phyloP scores from a whole-genome alignment of 23 red algal species.

The Gracilaria domingensis region DNA sequence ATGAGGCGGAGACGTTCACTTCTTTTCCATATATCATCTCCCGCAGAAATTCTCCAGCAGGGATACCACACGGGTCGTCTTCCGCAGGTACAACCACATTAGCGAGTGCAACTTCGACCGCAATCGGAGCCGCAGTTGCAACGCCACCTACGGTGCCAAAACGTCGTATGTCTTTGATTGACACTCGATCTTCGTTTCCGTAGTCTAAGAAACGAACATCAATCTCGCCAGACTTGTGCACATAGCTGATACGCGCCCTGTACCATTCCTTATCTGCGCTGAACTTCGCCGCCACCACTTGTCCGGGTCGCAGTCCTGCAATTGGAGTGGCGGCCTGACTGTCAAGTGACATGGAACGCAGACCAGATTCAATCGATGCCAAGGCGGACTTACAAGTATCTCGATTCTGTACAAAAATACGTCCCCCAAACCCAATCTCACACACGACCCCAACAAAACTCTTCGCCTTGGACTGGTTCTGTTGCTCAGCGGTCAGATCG shows the following conservation, averaged over 20 bases:
- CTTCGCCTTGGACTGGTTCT: background rate
- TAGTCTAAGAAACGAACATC: slow-evolving; percentile 88
- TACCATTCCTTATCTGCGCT: slow-evolving; percentile 75
- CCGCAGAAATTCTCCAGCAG: slow-evolving; percentile 73
- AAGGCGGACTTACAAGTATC: slow-evolving; percentile 40
- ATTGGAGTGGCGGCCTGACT: slow-evolving; percentile 20
- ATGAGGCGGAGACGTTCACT: slow-evolving; percentile 50
- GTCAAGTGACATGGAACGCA: slow-evolving; percentile 66
- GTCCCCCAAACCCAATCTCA: slow-evolving; percentile 86
- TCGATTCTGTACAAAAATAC: slow-evolving; percentile 78
- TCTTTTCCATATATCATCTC: slow-evolving; percentile 68
- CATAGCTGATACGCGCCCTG: slow-evolving; percentile 61
- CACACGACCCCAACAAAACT: slow-evolving; percentile 67
- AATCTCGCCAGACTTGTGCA: slow-evolving; percentile 39
- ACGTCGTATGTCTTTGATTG: slow-evolving; percentile 58
- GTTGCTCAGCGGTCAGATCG: background rate
- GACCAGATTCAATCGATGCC: slow-evolving; percentile 43
- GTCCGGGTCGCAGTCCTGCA: slow-evolving; percentile 53
- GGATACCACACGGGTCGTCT: slow-evolving; percentile 65
- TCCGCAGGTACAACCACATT: slow-evolving; percentile 76
- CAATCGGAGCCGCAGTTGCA: slow-evolving; percentile 58
- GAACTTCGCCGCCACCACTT: slow-evolving; percentile 80
- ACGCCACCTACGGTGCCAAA: slow-evolving; percentile 33
- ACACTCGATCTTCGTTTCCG: slow-evolving; percentile 81
- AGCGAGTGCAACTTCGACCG: slow-evolving; percentile 54